Conservation (phyloP, 164 flowering plant species). For the Dillenia suffruticosa region DNA sequence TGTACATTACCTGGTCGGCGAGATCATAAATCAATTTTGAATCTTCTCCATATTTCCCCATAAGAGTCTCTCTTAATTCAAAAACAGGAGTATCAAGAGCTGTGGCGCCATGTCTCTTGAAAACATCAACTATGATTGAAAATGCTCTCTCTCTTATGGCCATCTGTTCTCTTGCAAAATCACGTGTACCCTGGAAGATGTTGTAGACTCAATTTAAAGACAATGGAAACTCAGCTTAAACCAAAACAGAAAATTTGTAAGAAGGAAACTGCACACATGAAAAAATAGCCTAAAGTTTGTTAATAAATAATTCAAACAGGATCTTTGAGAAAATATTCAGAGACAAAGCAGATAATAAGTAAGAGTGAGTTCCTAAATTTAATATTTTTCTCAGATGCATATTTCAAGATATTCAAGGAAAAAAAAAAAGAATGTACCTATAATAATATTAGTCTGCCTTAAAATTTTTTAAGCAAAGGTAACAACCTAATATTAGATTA, state of each 20-base stretch:
- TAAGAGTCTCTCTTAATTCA: conserved; percentile 91
- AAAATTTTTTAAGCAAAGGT: too few relatives aligned
- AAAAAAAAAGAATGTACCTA: too few relatives aligned
- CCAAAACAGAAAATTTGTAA: background rate
- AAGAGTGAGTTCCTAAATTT: too few relatives aligned
- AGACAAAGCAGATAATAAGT: too few relatives aligned
- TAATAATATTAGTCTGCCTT: too few relatives aligned
- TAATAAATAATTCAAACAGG: too few relatives aligned
- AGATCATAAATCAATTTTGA: conserved; percentile 95
- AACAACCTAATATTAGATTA: too few relatives aligned
- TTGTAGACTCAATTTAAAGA: background rate
- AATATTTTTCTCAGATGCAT: too few relatives aligned
- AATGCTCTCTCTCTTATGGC: conserved; percentile 78
- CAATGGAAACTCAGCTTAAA: background rate
- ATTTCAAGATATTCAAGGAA: too few relatives aligned
- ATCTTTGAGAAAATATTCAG: too few relatives aligned
- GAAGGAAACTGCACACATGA: background rate
- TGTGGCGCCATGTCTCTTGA: conserved; percentile 86
- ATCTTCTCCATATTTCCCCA: conserved; percentile 98
- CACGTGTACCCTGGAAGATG: conserved; percentile 78
- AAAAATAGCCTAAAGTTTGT: too few relatives aligned
- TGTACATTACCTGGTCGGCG: conserved; percentile 78
- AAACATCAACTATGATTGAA: conserved; percentile 60
- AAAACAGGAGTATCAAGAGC: conserved; percentile 93
- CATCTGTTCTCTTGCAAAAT: conserved; percentile 97